Base-by-base conservation (phyloP, 1,284 basidiomycete genomes). In the Cryptococcus hybrid region DNA sequence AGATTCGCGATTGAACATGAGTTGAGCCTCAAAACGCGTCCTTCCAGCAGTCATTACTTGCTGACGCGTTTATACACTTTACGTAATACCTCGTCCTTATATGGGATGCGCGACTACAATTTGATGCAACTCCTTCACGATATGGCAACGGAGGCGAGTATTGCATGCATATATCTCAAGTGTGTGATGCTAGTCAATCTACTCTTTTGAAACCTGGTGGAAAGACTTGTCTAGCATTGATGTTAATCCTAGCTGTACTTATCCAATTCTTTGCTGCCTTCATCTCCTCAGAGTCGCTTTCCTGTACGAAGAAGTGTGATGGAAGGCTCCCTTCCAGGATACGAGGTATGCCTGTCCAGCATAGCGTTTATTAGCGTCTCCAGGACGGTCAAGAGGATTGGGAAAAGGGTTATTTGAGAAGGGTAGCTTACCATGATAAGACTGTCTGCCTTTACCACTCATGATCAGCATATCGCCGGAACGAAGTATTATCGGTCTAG, bases 401-500 rank as follows among this genome's bases (percentile, higher is more conserved):
- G 30, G 30, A 4, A 37, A 3, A n/a, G n/a, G 9, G 7, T 15
- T 1, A n/a, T 18, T 68, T 11, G n/a, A 34, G 49, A 30, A 11
- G 42, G n/a, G 8, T 13, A 30, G 59, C 82, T 51, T 46, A 86
- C 88, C 92, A 66, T 96, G 92, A 71, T 90, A 96, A 34, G 87
- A 88, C 44, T 90, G 81, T 53, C 93, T 82, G 63, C 89, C 89
- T 30, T 80, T 78, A 0, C 92, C 93, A 1, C 89, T 88, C 91
- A 96, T 94, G 67, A 95, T 86, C n/a, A 94, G 80, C 0, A 88
- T 84, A 70, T 96, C 93, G 6, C 92, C 92, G 0, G 89, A 92
- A 18, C 89, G 84, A 1, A 96, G 81, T 11, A 95, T 80, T 56
- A 96, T 85, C 0, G 92, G 85, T 8, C 85, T 78, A 0, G 92